phyloP scores from a whole-genome alignment of 805 yeast genomes.

The Ogataea chonburiensis region DNA sequence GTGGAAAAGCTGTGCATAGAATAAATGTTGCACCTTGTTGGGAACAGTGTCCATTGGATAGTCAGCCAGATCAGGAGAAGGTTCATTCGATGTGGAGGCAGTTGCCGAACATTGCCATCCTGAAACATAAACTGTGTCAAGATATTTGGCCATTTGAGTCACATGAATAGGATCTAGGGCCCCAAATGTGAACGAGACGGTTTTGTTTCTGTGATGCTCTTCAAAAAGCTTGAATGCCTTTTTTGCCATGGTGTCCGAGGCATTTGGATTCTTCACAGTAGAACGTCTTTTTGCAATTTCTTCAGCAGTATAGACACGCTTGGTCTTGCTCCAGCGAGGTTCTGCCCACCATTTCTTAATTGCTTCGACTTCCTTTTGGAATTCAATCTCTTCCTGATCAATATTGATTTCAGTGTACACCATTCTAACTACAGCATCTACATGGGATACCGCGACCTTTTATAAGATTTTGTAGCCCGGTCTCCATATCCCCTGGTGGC shows the following conservation, averaged over 20 bases:
- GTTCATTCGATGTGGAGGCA: slow-evolving; percentile 96
- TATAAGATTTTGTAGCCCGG: background rate
- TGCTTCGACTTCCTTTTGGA: slow-evolving; percentile 66
- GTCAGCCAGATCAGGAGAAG: slow-evolving; percentile 97
- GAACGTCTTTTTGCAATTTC: slow-evolving; percentile 91
- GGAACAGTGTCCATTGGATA: slow-evolving; percentile 99
- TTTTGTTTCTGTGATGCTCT: slow-evolving; percentile 69
- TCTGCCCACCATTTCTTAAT: slow-evolving; percentile 89
- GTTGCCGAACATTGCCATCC: slow-evolving; percentile 99
- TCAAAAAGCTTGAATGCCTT: slow-evolving; percentile 69
- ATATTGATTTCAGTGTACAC: slow-evolving; percentile 59
- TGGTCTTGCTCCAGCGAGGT: slow-evolving; percentile 88
- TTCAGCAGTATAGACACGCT: slow-evolving; percentile 83
- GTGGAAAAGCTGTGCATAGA: slow-evolving; percentile 95
- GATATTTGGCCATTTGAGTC: slow-evolving; percentile 93
- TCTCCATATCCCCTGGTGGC: slow-evolving; percentile 9
- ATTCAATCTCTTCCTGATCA: slow-evolving; percentile 60
- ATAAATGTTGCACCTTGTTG: slow-evolving; percentile 94
- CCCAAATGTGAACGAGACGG: slow-evolving; percentile 88
- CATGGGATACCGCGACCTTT: background rate
- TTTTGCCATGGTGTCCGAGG: slow-evolving; percentile 77
- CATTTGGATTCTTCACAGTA: slow-evolving; percentile 66
- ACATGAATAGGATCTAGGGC: slow-evolving; percentile 95
- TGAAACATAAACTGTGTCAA: slow-evolving; percentile 89
- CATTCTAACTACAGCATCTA: slow-evolving; percentile 19